Conservation (phyloP, 805 yeast genomes). For the Ogataea parapolymorpha region DNA sequence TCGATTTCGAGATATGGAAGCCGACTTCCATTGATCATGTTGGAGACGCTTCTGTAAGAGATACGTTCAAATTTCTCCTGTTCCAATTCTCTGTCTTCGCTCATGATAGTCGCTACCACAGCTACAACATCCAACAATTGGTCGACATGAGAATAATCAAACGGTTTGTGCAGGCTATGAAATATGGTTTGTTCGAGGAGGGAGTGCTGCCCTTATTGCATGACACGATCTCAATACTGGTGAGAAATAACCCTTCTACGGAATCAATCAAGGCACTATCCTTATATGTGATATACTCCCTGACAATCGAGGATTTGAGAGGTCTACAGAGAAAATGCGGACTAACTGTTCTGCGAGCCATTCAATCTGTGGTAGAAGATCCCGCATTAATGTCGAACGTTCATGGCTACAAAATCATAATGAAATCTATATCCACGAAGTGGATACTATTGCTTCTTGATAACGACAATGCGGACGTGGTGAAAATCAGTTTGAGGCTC, state of each 20-base stretch:
- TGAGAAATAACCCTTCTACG: constrained; percentile 48
- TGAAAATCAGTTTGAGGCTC: constrained; percentile 39
- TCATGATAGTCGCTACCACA: constrained; percentile 47
- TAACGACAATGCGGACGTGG: constrained; percentile 37
- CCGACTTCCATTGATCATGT: constrained; percentile 18
- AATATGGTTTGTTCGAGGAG: constrained; percentile 37
- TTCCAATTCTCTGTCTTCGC: constrained; percentile 58
- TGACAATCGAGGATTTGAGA: constrained; percentile 28
- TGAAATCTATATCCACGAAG: constrained; percentile 57
- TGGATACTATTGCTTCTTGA: constrained; percentile 59
- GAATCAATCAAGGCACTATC: constrained; percentile 54
- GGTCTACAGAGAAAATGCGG: constrained; percentile 30
- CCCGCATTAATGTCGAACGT: constrained; percentile 18
- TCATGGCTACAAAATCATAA: constrained; percentile 36
- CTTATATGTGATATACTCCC: constrained; percentile 48
- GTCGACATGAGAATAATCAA: constrained; percentile 46
- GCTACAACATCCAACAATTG: constrained; percentile 51
- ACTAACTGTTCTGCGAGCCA: constrained; percentile 34
- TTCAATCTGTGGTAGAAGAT: constrained; percentile 41
- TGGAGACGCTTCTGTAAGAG: constrained; percentile 28
- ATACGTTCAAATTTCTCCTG: constrained; percentile 49
- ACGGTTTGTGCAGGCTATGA: constrained; percentile 48
- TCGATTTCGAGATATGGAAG: constrained; percentile 63
- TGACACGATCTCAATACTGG: constrained; percentile 38
- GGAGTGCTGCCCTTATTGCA: constrained; percentile 37